These are phyloP conservation scores for Fusarium continuum DNA, from an alignment of 2,329 filamentous ascomycete species.

Conservation along the genomic window DNA sequence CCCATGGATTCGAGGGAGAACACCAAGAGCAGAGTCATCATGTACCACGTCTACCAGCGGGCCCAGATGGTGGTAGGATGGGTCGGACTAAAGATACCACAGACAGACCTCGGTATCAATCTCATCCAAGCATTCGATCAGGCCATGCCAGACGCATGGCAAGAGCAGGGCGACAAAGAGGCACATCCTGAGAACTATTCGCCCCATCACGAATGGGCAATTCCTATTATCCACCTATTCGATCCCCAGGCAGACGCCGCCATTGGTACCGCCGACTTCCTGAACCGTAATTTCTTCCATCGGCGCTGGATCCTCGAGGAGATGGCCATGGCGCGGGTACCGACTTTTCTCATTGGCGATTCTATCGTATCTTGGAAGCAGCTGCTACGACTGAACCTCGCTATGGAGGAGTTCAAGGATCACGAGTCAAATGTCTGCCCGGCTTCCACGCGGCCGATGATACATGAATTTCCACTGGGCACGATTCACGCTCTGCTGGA, in stretches of 20 bases:
- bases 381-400: slow-evolving; percentile 47
- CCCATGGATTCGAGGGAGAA: slow-evolving; percentile 43
- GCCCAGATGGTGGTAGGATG: slow-evolving; percentile 49
- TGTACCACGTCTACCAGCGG: slow-evolving; percentile 44
- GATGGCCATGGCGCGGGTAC: slow-evolving; percentile 47
- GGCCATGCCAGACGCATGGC: slow-evolving; percentile 46
- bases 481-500: slow-evolving; percentile 30
- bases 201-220: slow-evolving; percentile 46
- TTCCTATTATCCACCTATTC: slow-evolving; percentile 39
- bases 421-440: slow-evolving; percentile 46
- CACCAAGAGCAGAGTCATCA: slow-evolving; percentile 41
- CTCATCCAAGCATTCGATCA: slow-evolving; percentile 44
- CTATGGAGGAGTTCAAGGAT: slow-evolving; percentile 50
- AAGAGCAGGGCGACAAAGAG: slow-evolving; percentile 47
- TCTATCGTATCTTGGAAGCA: slow-evolving; percentile 51
- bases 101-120: slow-evolving; percentile 42
- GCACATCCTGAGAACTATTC: slow-evolving; percentile 49
- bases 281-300: slow-evolving; percentile 47
- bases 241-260: slow-evolving; percentile 37
- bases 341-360: slow-evolving; percentile 47
- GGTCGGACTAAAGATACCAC: slow-evolving; percentile 44
- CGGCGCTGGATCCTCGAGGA: slow-evolving; percentile 52
- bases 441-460: slow-evolving; percentile 1
- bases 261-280: slow-evolving; percentile 42
- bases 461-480: slow-evolving; percentile 27